These are phyloP conservation scores for Medicago lupulina DNA, from an alignment of 306 rosid species.

Conservation along the genomic window DNA sequence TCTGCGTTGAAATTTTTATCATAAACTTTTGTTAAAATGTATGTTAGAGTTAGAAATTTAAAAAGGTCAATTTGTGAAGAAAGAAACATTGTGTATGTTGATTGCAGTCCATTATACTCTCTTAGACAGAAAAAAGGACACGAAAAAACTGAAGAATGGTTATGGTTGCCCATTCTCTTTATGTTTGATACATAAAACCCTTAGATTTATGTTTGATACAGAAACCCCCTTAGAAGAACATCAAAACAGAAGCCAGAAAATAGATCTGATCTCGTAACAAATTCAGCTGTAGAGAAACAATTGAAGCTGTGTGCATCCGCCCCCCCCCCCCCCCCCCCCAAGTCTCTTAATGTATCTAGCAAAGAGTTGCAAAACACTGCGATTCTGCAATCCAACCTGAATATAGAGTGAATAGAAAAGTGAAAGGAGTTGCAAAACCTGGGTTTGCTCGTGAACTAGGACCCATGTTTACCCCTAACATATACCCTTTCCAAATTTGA, in stretches of 20 bases:
- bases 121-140: not conserved
- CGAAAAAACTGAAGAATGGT: not conserved
- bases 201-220: not conserved
- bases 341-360: constrained; percentile 15
- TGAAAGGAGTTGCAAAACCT: too few species aligned
- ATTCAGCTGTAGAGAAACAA: not conserved
- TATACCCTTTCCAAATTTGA: not conserved
- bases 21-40: not conserved
- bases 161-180: not conserved
- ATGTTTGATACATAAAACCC: not conserved
- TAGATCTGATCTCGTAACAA: not conserved
- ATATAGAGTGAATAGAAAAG: too few species aligned
- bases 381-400: not conserved
- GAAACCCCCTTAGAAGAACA: not conserved
- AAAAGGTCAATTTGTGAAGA: not conserved
- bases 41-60: not conserved
- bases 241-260: constrained; percentile 1
- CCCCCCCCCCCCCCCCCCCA: too few species aligned
- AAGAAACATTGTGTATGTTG: not conserved
- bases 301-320: constrained; percentile 13
- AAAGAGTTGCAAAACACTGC: constrained; percentile 4
- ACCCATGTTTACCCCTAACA: not conserved
- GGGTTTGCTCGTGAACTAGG: not conserved
- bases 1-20: constrained; percentile 18
- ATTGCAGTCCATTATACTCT: not conserved